These are phyloP conservation scores for Gossypium gossypioides DNA, from an alignment of 441 rosid genomes.

Conservation along the genomic window DNA sequence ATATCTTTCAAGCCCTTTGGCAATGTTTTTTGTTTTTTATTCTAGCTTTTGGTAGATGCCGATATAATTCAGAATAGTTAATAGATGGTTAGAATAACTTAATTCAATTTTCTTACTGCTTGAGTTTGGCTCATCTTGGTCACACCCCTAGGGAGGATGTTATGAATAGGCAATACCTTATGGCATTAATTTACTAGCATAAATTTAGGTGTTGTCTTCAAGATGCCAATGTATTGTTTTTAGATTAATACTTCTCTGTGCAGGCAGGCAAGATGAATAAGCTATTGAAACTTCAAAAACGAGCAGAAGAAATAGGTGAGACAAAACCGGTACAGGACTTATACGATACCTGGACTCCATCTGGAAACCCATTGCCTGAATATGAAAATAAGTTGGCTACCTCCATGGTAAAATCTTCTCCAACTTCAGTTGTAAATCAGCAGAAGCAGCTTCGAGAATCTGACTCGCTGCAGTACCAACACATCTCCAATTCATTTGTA, in stretches of 20 bases:
- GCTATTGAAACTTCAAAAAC: slow-evolving; percentile 34
- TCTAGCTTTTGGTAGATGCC: neutral
- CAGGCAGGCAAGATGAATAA: slow-evolving; percentile 51
- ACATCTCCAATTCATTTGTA: slow-evolving; percentile 35
- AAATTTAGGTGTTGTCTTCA: neutral
- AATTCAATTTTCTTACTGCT: neutral
- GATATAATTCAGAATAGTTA: neutral
- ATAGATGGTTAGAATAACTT: neutral
- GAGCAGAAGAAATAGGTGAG: slow-evolving; percentile 34
- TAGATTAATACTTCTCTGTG: slow-evolving; percentile 8
- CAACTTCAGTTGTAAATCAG: slow-evolving; percentile 34
- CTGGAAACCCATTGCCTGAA: slow-evolving; percentile 32
- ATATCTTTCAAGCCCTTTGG: neutral
- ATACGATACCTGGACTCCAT: slow-evolving; percentile 39
- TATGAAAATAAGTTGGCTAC: slow-evolving; percentile 36
- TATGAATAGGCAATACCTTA: neutral
- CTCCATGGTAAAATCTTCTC: slow-evolving; percentile 26
- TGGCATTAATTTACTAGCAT: neutral
- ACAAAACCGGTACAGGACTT: slow-evolving; percentile 29
- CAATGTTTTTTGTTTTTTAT: neutral
- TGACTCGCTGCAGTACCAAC: slow-evolving; percentile 46
- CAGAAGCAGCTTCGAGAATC: slow-evolving; percentile 44
- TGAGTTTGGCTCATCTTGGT: neutral
- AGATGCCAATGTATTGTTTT: neutral
- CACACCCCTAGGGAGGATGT: neutral